Evolutionary conservation across 1,284 basidiomycete species (phyloP), one percentile per base, ranked within the genome.

Genomic region (Pseudozyma sp.): DNA sequence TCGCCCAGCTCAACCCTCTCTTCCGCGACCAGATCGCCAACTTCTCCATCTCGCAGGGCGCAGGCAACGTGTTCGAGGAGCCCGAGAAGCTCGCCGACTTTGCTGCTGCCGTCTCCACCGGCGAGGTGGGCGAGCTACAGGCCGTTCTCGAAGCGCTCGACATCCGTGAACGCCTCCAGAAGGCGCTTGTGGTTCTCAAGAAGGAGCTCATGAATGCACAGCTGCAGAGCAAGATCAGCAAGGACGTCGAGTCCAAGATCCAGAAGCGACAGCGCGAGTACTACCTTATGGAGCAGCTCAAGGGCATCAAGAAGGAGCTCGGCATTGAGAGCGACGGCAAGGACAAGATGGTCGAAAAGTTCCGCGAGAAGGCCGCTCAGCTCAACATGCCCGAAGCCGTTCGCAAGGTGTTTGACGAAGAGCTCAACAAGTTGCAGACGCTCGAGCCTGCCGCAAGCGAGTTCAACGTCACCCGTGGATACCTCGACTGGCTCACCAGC

Each of bases 11-110:
- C 55, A 97, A 97, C 86, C 94, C 95, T 0, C 90, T 98, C 69
- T 98, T 99, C 90, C 92, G 96, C 54, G 96, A 98, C 86, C 96
- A 98, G 85, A 97, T 96, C 75, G 94, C 93, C 78, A 96, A 95
- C 85, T 98, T 97, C 85, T 93, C 92, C 19, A 96, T 97, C 85
- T 94, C 93, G 83, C 94, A 97, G 85, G 91, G 94, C 51, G 92
- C 94, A 5, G 90, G 93, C n/a, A 98, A 97, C 85, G 93, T 99
- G 58, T 98, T 99, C 80, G 96, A 98, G 82, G 95, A 98, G 83
- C 96, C 96, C 0, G 96, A 97, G 86, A 97, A 96, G 85, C 90
- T 99, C 33, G 97, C 96, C 3, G 96, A 99, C 84, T 97, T 99
- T 82, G 94, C 96, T 0, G 97, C 96, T 0, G 96, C 96, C 0